A percentile compares a stretch with the other conserved stretches of the same genome.
These are phyloP conservation scores for Leccinum griseonigrum DNA, from an alignment of 1,284 basidiomycete species.

Conservation along the genomic window DNA sequence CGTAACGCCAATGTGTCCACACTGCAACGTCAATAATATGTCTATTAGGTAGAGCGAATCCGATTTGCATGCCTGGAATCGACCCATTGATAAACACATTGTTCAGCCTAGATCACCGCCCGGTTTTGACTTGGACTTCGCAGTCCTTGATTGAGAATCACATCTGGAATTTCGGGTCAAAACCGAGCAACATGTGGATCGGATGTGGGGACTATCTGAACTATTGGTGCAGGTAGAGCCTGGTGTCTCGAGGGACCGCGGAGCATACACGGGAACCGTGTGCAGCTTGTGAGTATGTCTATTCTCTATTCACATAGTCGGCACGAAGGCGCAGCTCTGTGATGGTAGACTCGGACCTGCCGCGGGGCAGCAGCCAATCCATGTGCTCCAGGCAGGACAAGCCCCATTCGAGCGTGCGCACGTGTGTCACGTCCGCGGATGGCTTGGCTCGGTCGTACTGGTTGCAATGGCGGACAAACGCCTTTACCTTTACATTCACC, in stretches of 20 bases:
- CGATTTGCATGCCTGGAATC: not conserved
- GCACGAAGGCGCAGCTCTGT: too few relatives aligned
- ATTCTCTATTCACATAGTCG: too few relatives aligned
- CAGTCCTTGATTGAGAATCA: not conserved
- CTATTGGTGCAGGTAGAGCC: not conserved
- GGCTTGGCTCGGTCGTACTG: too few relatives aligned
- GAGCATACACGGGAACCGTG: too few relatives aligned
- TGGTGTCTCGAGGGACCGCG: not conserved
- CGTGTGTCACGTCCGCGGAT: too few relatives aligned
- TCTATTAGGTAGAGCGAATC: conserved; percentile 8
- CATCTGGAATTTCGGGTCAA: not conserved
- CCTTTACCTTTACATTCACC: too few relatives aligned
- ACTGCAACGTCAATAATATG: not conserved
- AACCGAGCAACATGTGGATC: not conserved
- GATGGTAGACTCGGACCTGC: too few relatives aligned
- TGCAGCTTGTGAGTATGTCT: too few relatives aligned
- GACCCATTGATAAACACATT: conserved; percentile 7
- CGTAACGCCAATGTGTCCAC: not conserved
- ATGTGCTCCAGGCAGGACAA: too few relatives aligned
- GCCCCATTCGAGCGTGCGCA: too few relatives aligned
- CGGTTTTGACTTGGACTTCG: not conserved
- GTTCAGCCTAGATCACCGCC: not conserved
- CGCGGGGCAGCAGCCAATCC: too few relatives aligned
- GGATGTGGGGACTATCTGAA: not conserved
- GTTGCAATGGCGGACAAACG: too few relatives aligned